Evolutionary conservation across 805 yeast species (phyloP).

Genomic region (Suhomyces pyralidae): DNA sequence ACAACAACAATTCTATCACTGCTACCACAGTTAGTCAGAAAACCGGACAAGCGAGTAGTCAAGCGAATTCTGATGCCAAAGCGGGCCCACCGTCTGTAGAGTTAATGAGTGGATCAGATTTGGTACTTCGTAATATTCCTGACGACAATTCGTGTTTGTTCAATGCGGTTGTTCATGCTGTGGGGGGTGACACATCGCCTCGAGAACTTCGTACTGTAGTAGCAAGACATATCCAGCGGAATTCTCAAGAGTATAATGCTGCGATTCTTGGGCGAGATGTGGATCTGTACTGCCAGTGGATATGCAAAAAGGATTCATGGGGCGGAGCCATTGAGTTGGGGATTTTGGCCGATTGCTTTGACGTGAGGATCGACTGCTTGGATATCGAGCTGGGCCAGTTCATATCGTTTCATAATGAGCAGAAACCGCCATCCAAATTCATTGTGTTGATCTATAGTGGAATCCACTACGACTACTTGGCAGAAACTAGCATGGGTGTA

Average conservation of each 20-base stretch:
- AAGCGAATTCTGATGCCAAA: not conserved
- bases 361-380: slow-evolving; percentile 53
- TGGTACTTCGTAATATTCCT: slow-evolving; percentile 57
- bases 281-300: slow-evolving; percentile 59
- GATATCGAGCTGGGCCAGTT: slow-evolving; percentile 62
- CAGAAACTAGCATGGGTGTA: not conserved
- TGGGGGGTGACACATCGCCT: slow-evolving; percentile 35
- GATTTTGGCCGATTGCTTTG: slow-evolving; percentile 52
- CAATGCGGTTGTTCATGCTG: slow-evolving; percentile 57
- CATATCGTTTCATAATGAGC: slow-evolving; percentile 47
- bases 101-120: slow-evolving; percentile 10
- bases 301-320: slow-evolving; percentile 59
- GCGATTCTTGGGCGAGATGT: slow-evolving; percentile 55
- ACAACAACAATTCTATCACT: no score
- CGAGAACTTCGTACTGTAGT: slow-evolving; percentile 52
- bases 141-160: slow-evolving; percentile 81
- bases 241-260: slow-evolving; percentile 45
- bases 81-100: not conserved
- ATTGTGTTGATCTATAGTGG: slow-evolving; percentile 64
- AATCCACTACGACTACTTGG: slow-evolving; percentile 68
- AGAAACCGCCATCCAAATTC: slow-evolving; percentile 36
- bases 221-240: slow-evolving; percentile 40
- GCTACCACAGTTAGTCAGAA: no score
- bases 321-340: slow-evolving; percentile 82
- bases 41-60: no score